Evolutionary conservation across 257 asterid species (phyloP), one percentile per base, ranked within the genome.

Genomic region (Voacanga thouarsii): DNA sequence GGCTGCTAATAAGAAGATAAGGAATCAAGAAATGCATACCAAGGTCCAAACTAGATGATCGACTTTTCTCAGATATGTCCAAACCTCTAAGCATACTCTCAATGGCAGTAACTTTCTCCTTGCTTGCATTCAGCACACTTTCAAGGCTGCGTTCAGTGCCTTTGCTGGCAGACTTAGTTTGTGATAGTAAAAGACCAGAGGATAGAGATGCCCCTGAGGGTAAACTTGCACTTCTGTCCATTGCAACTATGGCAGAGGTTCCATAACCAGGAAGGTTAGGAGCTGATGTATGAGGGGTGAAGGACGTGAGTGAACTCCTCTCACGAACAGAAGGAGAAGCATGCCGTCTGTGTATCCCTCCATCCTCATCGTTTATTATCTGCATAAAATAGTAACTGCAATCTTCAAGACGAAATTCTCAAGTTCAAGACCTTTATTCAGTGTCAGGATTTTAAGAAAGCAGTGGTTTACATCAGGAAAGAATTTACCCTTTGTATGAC

Each of bases 1-100:
- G 26, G 44, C 30, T 59, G 56, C 33, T 75, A 66, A 75, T 21
- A 59, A 72, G 37, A 76, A 55, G 77, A 71, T 63, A 71, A 80
- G 72, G 75, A 82, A 71, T 41, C 77, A 73, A 79, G 78, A 82
- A 76, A 83, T 78, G 85, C 86, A 75, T 91, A 96, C 99, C 99
- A 86, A 93, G 92, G 90, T 96, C 99, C 92, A 93, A 90, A 88
- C 99, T 96, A 83, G 98, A 93, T 41, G 99, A 96, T 77, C 94
- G 91, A 75, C 79, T 71, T 86, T 82, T 93, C 86, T 89, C 98
- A 71, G 99, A 89, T 72, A 91, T 72, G 82, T 92, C 89, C 84
- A 96, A 72, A 75, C 99, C 99, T 83, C 92, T 89, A 75, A 93
- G 97, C 98, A 96, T 90, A 85, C 97, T 93, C 86, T 96, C 99